phyloP scores from a whole-genome alignment of 495 filamentous ascomycete genomes.

The Hypoxylon fragiforme region DNA sequence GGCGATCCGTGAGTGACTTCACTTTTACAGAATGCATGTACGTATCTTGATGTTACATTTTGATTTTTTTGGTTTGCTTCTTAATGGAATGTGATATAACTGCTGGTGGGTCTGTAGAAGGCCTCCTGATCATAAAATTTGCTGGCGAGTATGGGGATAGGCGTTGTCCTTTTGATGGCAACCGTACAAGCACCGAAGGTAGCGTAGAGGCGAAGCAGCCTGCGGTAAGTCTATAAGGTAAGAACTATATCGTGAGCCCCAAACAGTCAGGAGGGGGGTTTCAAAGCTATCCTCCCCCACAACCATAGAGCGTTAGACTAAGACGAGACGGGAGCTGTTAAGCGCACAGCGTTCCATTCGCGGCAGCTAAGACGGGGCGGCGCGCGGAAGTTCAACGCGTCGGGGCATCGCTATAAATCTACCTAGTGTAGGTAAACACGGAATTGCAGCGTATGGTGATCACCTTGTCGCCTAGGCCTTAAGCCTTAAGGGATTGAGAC shows the following conservation, averaged over 20 bases:
- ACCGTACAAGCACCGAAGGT: not conserved
- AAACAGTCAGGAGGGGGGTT: not conserved
- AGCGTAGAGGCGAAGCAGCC: too few relatives aligned
- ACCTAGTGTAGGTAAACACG: slow-evolving; percentile 4
- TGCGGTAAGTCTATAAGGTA: too few relatives aligned
- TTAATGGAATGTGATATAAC: not conserved
- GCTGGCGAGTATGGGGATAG: slow-evolving; percentile 1
- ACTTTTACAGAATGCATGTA: not conserved
- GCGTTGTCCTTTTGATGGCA: slow-evolving; percentile 11
- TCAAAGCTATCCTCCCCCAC: too few relatives aligned
- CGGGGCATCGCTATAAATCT: slow-evolving; percentile 20
- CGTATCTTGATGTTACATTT: too few relatives aligned
- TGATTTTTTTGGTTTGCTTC: too few relatives aligned
- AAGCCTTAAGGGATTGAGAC: slow-evolving; percentile 10
- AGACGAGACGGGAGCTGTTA: slow-evolving; percentile 35
- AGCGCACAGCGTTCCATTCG: slow-evolving; percentile 34
- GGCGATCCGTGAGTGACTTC: slow-evolving; percentile 22
- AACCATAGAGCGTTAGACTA: slow-evolving; percentile 21
- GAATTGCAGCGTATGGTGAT: slow-evolving; percentile 15
- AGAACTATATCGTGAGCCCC: too few relatives aligned
- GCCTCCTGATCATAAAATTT: slow-evolving; percentile 1
- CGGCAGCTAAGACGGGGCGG: slow-evolving; percentile 35
- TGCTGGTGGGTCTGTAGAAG: not conserved
- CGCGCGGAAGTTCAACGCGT: slow-evolving; percentile 29
- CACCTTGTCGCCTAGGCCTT: too few relatives aligned